phyloP scores from a whole-genome alignment of 75 land plant genomes.

The Sequoia sempervirens region DNA sequence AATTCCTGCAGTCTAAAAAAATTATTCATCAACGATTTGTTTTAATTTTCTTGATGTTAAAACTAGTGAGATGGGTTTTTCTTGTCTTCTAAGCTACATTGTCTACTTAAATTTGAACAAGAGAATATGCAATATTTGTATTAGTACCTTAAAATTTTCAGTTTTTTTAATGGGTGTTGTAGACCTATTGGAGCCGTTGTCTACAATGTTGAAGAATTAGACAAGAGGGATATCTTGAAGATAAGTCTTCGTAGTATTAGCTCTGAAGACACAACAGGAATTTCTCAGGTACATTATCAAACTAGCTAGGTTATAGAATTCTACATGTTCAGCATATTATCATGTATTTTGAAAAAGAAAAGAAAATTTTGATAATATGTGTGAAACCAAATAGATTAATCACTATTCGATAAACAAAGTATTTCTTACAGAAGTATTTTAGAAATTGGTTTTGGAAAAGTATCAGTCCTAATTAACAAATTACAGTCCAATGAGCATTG shows the following conservation, averaged over 20 bases:
- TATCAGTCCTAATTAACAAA: too few species aligned
- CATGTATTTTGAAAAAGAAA: background rate
- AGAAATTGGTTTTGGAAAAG: too few species aligned
- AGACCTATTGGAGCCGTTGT: constrained; percentile 92
- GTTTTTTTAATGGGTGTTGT: background rate
- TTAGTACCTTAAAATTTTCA: background rate
- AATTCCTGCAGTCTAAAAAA: too few species aligned
- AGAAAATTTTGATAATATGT: background rate
- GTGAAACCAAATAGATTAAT: background rate
- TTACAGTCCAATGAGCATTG: background rate
- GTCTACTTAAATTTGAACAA: background rate
- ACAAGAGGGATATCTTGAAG: constrained; percentile 49
- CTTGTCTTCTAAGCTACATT: background rate
- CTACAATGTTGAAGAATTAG: constrained; percentile 63
- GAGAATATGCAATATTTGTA: background rate
- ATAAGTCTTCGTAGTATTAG: constrained; percentile 78
- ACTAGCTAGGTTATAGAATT: background rate
- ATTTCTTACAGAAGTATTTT: too few species aligned
- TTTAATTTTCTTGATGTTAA: background rate
- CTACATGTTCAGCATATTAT: background rate
- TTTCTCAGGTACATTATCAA: constrained; percentile 52
- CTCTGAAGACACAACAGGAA: constrained; percentile 66
- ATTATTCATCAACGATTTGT: too few species aligned
- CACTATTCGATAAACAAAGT: too few species aligned
- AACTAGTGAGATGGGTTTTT: background rate